phyloP scores from a whole-genome alignment of 2,329 filamentous ascomycete genomes.

The Elsinoe arachidis region DNA sequence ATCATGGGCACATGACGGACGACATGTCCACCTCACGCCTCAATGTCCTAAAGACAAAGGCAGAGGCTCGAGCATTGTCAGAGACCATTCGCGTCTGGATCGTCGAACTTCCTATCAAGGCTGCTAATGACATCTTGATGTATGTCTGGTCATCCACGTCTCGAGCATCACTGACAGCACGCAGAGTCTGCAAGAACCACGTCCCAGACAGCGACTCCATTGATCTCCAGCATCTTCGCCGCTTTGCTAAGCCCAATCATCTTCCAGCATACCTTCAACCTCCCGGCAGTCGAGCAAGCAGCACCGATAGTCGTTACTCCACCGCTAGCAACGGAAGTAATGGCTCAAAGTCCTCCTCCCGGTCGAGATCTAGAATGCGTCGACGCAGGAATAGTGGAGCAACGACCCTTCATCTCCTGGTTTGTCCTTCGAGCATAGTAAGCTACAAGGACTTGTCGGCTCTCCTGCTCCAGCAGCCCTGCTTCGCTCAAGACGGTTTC shows the following conservation, averaged over 20 bases:
- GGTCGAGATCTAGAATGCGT: conserved; percentile 15
- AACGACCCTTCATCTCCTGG: conserved; percentile 41
- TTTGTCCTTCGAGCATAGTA: conserved; percentile 45
- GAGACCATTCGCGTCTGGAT: conserved; percentile 56
- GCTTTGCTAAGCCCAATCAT: conserved; percentile 56
- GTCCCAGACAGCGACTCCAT: conserved; percentile 35
- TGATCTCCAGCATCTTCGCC: conserved; percentile 54
- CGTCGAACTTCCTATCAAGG: conserved; percentile 62
- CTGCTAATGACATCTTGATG: conserved; percentile 65
- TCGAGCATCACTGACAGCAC: conserved; percentile 15
- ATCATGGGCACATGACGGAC: conserved; percentile 6
- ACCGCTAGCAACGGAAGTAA: conserved; percentile 13
- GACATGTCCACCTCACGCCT: conserved; percentile 13
- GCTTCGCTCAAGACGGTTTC: conserved; percentile 31
- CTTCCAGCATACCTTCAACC: conserved; percentile 21
- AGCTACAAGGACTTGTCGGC: conserved; percentile 44
- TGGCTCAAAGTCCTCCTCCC: conserved; percentile 12
- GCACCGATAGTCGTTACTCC: conserved; percentile 14
- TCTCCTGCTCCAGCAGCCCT: conserved; percentile 30
- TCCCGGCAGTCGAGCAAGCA: conserved; percentile 10
- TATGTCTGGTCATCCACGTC: conserved; percentile 33
- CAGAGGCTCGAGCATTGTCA: conserved; percentile 40
- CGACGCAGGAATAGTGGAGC: conserved; percentile 19
- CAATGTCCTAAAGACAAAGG: conserved; percentile 37
- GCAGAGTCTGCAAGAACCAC: conserved; percentile 39